Conservation (phyloP, 1,284 basidiomycete species). For the Puccinia triticina region DNA sequence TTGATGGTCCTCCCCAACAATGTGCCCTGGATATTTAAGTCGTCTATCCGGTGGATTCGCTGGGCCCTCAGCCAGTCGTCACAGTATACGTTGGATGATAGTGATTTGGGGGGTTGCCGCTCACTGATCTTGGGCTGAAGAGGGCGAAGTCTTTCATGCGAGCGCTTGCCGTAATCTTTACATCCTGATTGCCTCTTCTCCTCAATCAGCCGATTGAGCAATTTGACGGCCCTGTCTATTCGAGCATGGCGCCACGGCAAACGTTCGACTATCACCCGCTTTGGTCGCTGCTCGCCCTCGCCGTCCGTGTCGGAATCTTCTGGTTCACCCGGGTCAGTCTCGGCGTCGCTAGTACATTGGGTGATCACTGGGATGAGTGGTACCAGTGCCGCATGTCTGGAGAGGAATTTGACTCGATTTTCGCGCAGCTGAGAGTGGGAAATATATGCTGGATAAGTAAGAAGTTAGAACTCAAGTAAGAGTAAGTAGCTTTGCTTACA, state of each 20-base stretch:
- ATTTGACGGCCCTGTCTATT: neutral
- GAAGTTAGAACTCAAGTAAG: too few species aligned
- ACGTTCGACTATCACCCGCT: neutral
- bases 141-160: neutral
- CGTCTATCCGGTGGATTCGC: neutral
- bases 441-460: too few species aligned
- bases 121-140: slow-evolving; percentile 6
- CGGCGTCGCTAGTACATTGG: slow-evolving; percentile 33
- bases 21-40: slow-evolving; percentile 6
- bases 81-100: neutral
- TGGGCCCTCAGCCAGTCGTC: neutral
- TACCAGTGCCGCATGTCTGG: neutral
- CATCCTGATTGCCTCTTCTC: neutral
- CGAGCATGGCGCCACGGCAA: slow-evolving; percentile 26
- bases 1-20: neutral
- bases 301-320: neutral
- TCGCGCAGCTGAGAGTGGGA: neutral
- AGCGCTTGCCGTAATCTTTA: neutral
- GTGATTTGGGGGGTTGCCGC: neutral
- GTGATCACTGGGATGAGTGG: slow-evolving; percentile 9
- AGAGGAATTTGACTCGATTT: neutral
- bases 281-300: neutral
- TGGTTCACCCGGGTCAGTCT: slow-evolving; percentile 2
- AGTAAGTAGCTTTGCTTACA: neutral
- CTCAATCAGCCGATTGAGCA: neutral